Percentiles rank a stretch among this genome's conserved stretches.
phyloP scores from a whole-genome alignment of 2,329 filamentous ascomycete genomes.

The Sporothrix sp. region DNA sequence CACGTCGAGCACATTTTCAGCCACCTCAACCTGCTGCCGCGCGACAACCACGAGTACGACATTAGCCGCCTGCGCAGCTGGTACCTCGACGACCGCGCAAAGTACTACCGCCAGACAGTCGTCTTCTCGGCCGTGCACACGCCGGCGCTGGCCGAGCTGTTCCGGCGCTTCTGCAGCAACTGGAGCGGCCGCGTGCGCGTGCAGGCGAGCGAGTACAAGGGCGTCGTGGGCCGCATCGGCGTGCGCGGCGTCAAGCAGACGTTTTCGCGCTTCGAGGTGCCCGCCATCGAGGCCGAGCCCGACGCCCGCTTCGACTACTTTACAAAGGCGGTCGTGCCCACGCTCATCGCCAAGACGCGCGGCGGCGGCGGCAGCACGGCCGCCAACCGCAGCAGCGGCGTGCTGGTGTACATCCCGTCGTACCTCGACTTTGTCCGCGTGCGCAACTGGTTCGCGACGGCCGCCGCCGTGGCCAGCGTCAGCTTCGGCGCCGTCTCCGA shows the following conservation, averaged over 20 bases:
- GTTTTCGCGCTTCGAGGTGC: conserved; percentile 74
- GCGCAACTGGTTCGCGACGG: conserved; percentile 81
- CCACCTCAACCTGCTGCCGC: conserved; percentile 83
- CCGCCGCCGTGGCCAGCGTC: conserved; percentile 42
- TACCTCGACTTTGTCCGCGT: conserved; percentile 94
- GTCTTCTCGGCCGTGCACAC: conserved; percentile 75
- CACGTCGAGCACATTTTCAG: conserved; percentile 87
- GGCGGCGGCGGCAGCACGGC: conserved; percentile 26
- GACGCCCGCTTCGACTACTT: conserved; percentile 90
- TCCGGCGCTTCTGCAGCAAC: conserved; percentile 68
- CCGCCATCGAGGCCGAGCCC: conserved; percentile 63
- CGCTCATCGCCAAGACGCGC: conserved; percentile 58
- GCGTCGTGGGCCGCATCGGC: conserved; percentile 63
- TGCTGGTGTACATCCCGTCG: conserved; percentile 79
- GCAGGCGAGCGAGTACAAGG: conserved; percentile 52
- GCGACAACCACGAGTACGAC: conserved; percentile 83
- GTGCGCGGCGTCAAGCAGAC: conserved; percentile 66
- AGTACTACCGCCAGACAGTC: conserved; percentile 75
- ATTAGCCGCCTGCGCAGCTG: conserved; percentile 82
- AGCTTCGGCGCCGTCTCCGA: conserved; percentile 80
- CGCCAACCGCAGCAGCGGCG: conserved; percentile 37
- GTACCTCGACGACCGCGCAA: conserved; percentile 85
- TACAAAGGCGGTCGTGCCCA: conserved; percentile 67
- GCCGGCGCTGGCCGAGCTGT: conserved; percentile 75
- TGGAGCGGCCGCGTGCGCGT: conserved; percentile 70